Conservation (phyloP, 495 filamentous ascomycete species). For the Penicillium paradoxum region DNA sequence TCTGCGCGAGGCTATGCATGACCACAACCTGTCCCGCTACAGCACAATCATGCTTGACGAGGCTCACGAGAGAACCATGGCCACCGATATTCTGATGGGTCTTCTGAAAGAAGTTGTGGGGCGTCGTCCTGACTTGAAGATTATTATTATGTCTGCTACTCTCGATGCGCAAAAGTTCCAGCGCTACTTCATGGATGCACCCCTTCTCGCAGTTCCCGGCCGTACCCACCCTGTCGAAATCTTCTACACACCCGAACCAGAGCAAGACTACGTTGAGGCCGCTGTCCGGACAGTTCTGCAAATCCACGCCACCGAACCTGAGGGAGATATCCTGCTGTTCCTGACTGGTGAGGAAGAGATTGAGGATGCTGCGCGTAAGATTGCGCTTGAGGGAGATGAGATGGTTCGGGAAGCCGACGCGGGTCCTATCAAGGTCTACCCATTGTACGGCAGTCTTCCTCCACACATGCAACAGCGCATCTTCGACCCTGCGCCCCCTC, state of each 20-base stretch:
- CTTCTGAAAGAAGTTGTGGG: conserved; percentile 79
- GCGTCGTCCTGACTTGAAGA: conserved; percentile 81
- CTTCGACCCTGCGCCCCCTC: conserved; percentile 80
- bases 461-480: conserved; percentile 91
- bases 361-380: conserved; percentile 91
- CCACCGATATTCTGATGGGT: conserved; percentile 95
- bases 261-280: conserved; percentile 95
- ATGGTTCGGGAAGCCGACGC: conserved; percentile 85
- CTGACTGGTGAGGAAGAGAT: conserved; percentile 99
- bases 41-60: conserved; percentile 98
- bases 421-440: conserved; percentile 84
- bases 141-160: conserved; percentile 98
- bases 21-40: conserved; percentile 84
- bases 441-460: conserved; percentile 90
- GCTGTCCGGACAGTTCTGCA: conserved; percentile 91
- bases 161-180: conserved; percentile 98
- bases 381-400: conserved; percentile 83
- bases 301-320: conserved; percentile 87
- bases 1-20: conserved; percentile 95
- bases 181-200: conserved; percentile 92
- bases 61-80: conserved; percentile 92
- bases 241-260: conserved; percentile 95
- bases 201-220: conserved; percentile 88
- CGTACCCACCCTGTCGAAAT: conserved; percentile 96
- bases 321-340: conserved; percentile 94